These are phyloP conservation scores for Chlorella ohadii DNA, from an alignment of 139 green algal species.

Conservation along the genomic window DNA sequence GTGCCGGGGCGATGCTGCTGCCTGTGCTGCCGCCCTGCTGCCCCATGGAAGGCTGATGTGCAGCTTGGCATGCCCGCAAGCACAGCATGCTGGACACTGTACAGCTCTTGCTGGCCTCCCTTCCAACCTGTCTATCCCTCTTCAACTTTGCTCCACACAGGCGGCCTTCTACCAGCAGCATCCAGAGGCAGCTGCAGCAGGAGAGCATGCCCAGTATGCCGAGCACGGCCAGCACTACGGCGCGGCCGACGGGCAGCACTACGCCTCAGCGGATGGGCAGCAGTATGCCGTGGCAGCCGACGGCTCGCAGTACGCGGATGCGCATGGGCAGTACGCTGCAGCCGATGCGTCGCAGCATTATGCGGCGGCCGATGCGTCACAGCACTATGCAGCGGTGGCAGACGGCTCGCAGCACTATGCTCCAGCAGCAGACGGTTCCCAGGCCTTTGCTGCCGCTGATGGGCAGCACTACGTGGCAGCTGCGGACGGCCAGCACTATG, in stretches of 20 bases:
- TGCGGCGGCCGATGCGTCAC: not conserved
- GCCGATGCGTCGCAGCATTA: not conserved
- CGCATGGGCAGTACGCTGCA: not conserved
- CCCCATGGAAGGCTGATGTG: too few relatives aligned
- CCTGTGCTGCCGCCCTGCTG: too few relatives aligned
- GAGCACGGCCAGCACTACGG: not conserved
- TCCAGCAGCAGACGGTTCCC: not conserved
- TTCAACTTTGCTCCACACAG: not conserved
- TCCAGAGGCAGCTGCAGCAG: not conserved
- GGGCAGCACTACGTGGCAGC: conserved; percentile 18
- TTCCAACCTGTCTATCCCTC: too few relatives aligned
- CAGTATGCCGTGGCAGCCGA: not conserved
- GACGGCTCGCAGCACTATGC: conserved; percentile 27
- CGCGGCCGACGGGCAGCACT: not conserved
- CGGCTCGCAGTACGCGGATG: not conserved
- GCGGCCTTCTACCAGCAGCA: not conserved
- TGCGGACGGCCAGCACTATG: conserved; percentile 24
- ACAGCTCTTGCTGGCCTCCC: too few relatives aligned
- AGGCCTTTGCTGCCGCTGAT: conserved; percentile 32
- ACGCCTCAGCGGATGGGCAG: not conserved
- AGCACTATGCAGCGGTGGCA: conserved; percentile 20
- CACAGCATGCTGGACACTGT: too few relatives aligned
- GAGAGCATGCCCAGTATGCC: not conserved
- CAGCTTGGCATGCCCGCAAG: too few relatives aligned
- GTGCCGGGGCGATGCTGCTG: too few relatives aligned